A percentile compares a stretch with the other conserved stretches of the same genome.
phyloP scores from a whole-genome alignment of 2,329 filamentous ascomycete genomes.

The Hypoxylon sp. region DNA sequence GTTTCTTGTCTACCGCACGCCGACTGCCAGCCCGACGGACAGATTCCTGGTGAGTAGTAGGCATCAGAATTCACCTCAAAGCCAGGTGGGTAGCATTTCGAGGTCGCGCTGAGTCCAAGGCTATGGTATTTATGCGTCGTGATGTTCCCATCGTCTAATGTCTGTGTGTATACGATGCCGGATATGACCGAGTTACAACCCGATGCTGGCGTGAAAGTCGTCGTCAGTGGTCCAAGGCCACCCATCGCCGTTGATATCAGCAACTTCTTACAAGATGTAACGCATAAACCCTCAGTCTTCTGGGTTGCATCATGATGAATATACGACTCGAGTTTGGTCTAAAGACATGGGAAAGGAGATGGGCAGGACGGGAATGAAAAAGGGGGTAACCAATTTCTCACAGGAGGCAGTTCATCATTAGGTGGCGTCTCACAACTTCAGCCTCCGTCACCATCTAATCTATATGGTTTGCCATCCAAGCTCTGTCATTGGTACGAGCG shows the following conservation, averaged over 20 bases:
- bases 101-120: conserved; percentile 20
- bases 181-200: conserved; percentile 15
- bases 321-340: too few species aligned
- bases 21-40: conserved; percentile 17
- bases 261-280: not conserved
- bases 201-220: conserved; percentile 15
- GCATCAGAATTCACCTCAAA: not conserved
- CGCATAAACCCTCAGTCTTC: too few species aligned
- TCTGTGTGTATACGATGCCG: conserved; percentile 14
- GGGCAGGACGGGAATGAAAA: too few species aligned
- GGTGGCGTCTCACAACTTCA: not conserved
- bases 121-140: conserved; percentile 18
- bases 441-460: not conserved
- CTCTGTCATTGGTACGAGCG: not conserved
- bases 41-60: conserved; percentile 20
- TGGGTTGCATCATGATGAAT: too few species aligned
- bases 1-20: conserved; percentile 5
- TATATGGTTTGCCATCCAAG: not conserved
- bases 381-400: too few species aligned
- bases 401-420: too few species aligned
- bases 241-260: not conserved
- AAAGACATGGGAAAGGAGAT: too few species aligned
- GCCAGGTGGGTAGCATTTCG: conserved; percentile 14
- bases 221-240: conserved; percentile 15
- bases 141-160: conserved; percentile 12